Evolutionary conservation across 164 flowering plant genomes (phyloP), one percentile per base, ranked within the genome.

Genomic region (Stephania japonica): DNA sequence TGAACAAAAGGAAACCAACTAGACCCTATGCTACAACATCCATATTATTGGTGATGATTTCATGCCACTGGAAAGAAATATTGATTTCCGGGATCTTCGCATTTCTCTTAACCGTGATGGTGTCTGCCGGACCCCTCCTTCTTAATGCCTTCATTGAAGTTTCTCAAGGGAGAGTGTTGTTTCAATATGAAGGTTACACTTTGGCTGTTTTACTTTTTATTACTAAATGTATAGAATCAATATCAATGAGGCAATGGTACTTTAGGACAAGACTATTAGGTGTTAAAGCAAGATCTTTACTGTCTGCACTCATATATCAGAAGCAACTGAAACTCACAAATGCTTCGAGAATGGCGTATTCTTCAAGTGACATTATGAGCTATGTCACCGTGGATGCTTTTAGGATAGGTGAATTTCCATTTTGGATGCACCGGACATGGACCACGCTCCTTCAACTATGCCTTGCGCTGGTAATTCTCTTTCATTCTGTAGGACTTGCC

Each of bases 81-180:
- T 11, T 87, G 6, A 32, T 84, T 70, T 81, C 97, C 18, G 97
- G 92, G 18, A 68, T 86, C 18, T 91, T 84, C 68, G 89, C 91
- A n/a, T 78, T 87, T 25, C 69, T 86, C n/a, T 87, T 86, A 80
- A 73, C 82, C 11, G 69, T 86, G 2, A 75, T 84, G 0, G 4
- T 85, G 4, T 78, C 93, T 27, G 47, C 84, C 9, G 87, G 88
- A 0, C 96, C 93, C 7, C 61, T 89, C 26, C 73, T 88, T 71
- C 89, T 89, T n/a, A 87, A 75, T 61, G 89, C 89, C 49, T 91
- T 91, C 80, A 88, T 91, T 44, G 53, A 76, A 77, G 86, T 91
- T 75, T 88, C 89, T 11, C 87, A 87, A 76, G 92, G 91, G 19
- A 73, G 80, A 21, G 76, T 78, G 27, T 50, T 59, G 41, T 88